Conservation (phyloP, 495 filamentous ascomycete genomes). For the Tuber umbilicatum region DNA sequence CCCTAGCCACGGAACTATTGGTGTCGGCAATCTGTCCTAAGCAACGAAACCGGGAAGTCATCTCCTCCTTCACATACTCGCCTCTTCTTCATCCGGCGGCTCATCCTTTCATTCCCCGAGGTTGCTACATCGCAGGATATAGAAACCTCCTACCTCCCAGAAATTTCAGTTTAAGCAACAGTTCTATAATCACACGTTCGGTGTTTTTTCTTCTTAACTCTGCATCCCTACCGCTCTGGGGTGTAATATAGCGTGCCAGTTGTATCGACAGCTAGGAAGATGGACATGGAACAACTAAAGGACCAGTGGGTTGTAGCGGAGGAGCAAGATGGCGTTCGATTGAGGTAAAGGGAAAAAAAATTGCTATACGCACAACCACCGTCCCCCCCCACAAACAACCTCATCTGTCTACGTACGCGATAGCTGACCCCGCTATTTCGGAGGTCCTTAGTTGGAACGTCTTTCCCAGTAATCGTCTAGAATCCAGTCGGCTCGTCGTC, state of each 20-base stretch:
- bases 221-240: not conserved
- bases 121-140: not conserved
- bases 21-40: not conserved
- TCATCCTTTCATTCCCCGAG: not conserved
- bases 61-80: not conserved
- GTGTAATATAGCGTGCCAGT: slow-evolving; percentile 24
- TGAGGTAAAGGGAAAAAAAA: slow-evolving; percentile 50
- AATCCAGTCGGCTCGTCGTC: slow-evolving; percentile 93
- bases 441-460: slow-evolving; percentile 69
- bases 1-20: not conserved
- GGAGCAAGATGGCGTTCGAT: slow-evolving; percentile 89
- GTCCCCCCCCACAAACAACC: not conserved
- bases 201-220: not conserved
- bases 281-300: slow-evolving; percentile 79
- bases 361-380: not conserved
- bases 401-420: not conserved
- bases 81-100: not conserved
- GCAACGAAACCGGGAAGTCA: not conserved
- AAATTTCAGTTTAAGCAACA: not conserved
- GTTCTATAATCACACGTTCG: not conserved
- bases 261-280: slow-evolving; percentile 37
- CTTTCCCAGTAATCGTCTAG: slow-evolving; percentile 97
- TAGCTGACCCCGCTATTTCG: slow-evolving; percentile 11
- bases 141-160: not conserved
- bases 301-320: slow-evolving; percentile 97